These are phyloP conservation scores for Kregervanrija delftensis DNA, from an alignment of 805 yeast species.

Conservation along the genomic window DNA sequence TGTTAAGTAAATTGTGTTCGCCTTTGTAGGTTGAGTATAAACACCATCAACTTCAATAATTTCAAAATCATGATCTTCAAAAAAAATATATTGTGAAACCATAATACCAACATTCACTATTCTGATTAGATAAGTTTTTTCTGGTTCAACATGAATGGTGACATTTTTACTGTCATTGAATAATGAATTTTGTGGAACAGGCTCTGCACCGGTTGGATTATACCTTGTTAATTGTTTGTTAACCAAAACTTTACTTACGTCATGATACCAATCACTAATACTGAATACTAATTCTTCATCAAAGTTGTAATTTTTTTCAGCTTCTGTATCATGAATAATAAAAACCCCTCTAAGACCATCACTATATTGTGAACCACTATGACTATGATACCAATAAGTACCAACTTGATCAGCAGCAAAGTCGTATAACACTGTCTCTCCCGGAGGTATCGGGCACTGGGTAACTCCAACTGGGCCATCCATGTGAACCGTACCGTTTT, in stretches of 20 bases:
- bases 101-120: conserved; percentile 64
- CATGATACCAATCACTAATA: conserved; percentile 60
- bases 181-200: conserved; percentile 60
- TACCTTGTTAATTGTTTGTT: conserved; percentile 49
- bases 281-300: conserved; percentile 58
- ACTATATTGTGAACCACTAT: conserved; percentile 67
- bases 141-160: conserved; percentile 48
- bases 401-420: conserved; percentile 70
- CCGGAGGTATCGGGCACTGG: conserved; percentile 73
- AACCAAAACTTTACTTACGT: conserved; percentile 39
- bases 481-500: conserved; percentile 53
- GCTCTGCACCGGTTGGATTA: conserved; percentile 84
- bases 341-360: conserved; percentile 72
- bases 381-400: conserved; percentile 82
- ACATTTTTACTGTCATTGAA: conserved; percentile 59
- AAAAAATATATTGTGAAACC: conserved; percentile 61
- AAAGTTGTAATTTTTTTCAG: conserved; percentile 43
- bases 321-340: conserved; percentile 49
- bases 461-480: conserved; percentile 79
- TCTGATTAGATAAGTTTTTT: conserved; percentile 57
- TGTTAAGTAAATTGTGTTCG: conserved; percentile 53
- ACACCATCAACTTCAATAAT: conserved; percentile 75
- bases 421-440: conserved; percentile 60
- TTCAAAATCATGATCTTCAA: conserved; percentile 67
- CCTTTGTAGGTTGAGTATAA: conserved; percentile 49